These are phyloP conservation scores for Peronosclerospora sorghi DNA, from an alignment of 352 stramenopile genomes.

Conservation along the genomic window DNA sequence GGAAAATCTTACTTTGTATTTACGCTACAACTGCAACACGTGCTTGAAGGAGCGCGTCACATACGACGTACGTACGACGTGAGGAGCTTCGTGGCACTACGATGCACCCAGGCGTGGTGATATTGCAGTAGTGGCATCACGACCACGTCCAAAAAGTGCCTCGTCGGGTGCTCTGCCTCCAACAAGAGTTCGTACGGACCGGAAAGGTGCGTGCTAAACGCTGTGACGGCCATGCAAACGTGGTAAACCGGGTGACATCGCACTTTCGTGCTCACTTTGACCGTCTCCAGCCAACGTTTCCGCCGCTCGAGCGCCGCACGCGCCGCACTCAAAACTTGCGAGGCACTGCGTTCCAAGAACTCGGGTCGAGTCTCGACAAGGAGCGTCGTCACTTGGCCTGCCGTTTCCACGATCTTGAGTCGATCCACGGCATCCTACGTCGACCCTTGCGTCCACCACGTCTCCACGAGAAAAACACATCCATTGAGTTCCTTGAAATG, in stretches of 20 bases:
- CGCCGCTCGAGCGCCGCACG: constrained; percentile 25
- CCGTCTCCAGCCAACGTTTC: constrained; percentile 27
- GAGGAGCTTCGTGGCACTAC: constrained; percentile 41
- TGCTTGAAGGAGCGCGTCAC: constrained; percentile 26
- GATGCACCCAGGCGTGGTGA: constrained; percentile 65
- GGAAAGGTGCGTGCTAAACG: constrained; percentile 52
- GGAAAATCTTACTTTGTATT: too few relatives aligned
- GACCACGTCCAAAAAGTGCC: constrained; percentile 35
- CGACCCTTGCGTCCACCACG: constrained; percentile 69
- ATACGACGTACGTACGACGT: constrained; percentile 58
- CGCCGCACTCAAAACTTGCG: constrained; percentile 31
- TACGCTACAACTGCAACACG: too few relatives aligned
- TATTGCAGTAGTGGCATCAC: constrained; percentile 55
- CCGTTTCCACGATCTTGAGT: constrained; percentile 51
- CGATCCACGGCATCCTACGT: constrained; percentile 24
- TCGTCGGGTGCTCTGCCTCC: constrained; percentile 13
- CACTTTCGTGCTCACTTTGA: constrained; percentile 31
- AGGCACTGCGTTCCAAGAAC: constrained; percentile 55
- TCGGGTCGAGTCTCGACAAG: constrained; percentile 64
- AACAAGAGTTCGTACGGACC: constrained; percentile 60
- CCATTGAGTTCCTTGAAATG: constrained; percentile 88
- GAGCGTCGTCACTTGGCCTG: constrained; percentile 63
- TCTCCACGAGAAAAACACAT: constrained; percentile 76
- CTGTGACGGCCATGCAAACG: constrained; percentile 45
- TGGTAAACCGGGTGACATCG: constrained; percentile 61